Evolutionary conservation across 805 yeast genomes (phyloP).

Genomic region (Jamesozyma gamospora): DNA sequence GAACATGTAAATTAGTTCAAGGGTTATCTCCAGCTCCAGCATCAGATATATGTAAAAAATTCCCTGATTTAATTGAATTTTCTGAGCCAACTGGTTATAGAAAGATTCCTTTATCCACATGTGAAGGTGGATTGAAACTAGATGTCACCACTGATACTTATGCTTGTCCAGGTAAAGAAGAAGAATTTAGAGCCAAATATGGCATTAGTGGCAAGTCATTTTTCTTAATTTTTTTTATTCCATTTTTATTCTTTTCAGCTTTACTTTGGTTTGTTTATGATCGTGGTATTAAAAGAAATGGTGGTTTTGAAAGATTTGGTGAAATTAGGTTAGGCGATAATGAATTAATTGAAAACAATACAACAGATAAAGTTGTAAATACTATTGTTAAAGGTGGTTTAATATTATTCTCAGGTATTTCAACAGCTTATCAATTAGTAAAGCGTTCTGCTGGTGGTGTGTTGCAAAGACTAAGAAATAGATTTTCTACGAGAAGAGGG

Average conservation of each 20-base stretch:
- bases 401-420: constrained; percentile 33
- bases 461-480: constrained; percentile 14
- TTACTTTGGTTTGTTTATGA: constrained; percentile 68
- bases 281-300: constrained; percentile 69
- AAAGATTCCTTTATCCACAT: constrained; percentile 72
- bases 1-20: constrained; percentile 74
- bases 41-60: constrained; percentile 44
- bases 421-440: constrained; percentile 14
- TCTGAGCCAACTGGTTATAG: constrained; percentile 91
- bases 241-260: constrained; percentile 41
- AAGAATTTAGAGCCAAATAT: constrained; percentile 46
- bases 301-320: constrained; percentile 70
- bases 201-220: constrained; percentile 47
- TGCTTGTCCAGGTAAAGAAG: constrained; percentile 84
- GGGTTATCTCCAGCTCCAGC: constrained; percentile 65
- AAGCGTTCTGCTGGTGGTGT: constrained; percentile 10
- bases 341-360: constrained; percentile 47
- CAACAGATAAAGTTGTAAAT: constrained; percentile 50
- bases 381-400: constrained; percentile 50
- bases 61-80: constrained; percentile 51
- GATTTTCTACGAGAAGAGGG: constrained; percentile 22
- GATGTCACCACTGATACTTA: constrained; percentile 49
- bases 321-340: constrained; percentile 78
- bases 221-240: constrained; percentile 45
- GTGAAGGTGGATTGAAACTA: constrained; percentile 67